Conservation (phyloP, 106 monocot genomes). For the Agapanthus africanus region DNA sequence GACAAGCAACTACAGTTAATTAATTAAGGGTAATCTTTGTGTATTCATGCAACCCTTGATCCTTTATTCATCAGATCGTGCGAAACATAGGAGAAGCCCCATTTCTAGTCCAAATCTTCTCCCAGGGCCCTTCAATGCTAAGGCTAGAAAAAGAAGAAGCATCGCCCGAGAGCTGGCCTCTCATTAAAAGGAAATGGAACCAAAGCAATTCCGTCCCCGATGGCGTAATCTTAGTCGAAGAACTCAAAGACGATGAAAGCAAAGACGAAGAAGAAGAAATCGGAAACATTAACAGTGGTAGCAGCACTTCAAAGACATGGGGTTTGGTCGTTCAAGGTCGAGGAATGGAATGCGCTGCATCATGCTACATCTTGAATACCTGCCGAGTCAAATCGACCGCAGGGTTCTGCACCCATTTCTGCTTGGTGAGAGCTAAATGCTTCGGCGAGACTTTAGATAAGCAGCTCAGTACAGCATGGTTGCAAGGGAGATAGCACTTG, state of each 20-base stretch:
- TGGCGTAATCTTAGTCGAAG: slow-evolving; percentile 69
- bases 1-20: no score
- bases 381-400: slow-evolving; percentile 43
- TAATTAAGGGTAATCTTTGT: no score
- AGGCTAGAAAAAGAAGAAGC: slow-evolving; percentile 51
- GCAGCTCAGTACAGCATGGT: slow-evolving; percentile 65
- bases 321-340: slow-evolving; percentile 69
- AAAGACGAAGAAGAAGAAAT: not conserved
- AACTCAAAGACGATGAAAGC: slow-evolving; percentile 12
- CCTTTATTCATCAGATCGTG: slow-evolving; percentile 77
- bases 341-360: slow-evolving; percentile 42
- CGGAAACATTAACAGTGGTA: not conserved
- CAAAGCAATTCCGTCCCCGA: slow-evolving; percentile 26
- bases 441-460: slow-evolving; percentile 43
- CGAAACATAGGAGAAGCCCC: slow-evolving; percentile 58
- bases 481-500: slow-evolving; percentile 9
- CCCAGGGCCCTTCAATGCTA: slow-evolving; percentile 11
- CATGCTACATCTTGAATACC: slow-evolving; percentile 73
- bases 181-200: slow-evolving; percentile 41
- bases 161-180: slow-evolving; percentile 41
- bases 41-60: no score
- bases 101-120: slow-evolving; percentile 55
- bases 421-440: slow-evolving; percentile 61
- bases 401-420: slow-evolving; percentile 79
- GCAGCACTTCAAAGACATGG: slow-evolving; percentile 26